Evolutionary conservation across 257 asterid genomes (phyloP).

Genomic region (Solanum bulbocastanum): DNA sequence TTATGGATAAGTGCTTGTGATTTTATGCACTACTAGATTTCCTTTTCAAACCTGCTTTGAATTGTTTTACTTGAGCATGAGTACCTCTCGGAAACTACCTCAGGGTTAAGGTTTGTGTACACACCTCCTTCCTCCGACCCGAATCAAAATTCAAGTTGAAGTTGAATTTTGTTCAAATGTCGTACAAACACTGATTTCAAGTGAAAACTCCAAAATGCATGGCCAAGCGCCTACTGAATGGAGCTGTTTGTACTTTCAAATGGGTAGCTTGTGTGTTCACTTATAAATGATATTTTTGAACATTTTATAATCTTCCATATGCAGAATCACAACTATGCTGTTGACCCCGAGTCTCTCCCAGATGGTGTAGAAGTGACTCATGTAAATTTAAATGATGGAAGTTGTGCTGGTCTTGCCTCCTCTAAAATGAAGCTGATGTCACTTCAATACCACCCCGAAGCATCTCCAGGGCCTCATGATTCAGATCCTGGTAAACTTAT

Average conservation of each 20-base stretch:
- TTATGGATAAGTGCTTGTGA: neutral
- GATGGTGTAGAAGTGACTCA: conserved; percentile 9
- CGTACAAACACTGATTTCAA: neutral
- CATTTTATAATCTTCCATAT: neutral
- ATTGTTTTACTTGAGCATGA: neutral
- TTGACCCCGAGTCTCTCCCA: conserved; percentile 20
- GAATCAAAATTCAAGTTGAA: neutral
- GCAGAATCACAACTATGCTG: conserved; percentile 97
- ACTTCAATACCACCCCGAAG: conserved; percentile 79
- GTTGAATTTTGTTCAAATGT: neutral
- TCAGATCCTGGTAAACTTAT: conserved; percentile 27
- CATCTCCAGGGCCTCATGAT: conserved; percentile 90
- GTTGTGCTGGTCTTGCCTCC: conserved; percentile 84
- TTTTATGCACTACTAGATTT: neutral
- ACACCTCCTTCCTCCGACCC: neutral
- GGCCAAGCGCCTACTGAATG: neutral
- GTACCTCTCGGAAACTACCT: neutral
- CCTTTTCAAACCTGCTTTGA: neutral
- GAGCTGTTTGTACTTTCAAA: neutral
- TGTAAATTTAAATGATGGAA: conserved; percentile 34
- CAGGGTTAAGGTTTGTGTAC: neutral
- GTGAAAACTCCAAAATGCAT: neutral
- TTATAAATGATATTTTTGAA: neutral
- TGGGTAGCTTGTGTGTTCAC: neutral
- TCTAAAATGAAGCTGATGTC: conserved; percentile 74